A percentile compares a stretch with the other conserved stretches of the same genome.
Conservation (phyloP, 2,329 filamentous ascomycete species). For the Fusarium staphyleae region DNA sequence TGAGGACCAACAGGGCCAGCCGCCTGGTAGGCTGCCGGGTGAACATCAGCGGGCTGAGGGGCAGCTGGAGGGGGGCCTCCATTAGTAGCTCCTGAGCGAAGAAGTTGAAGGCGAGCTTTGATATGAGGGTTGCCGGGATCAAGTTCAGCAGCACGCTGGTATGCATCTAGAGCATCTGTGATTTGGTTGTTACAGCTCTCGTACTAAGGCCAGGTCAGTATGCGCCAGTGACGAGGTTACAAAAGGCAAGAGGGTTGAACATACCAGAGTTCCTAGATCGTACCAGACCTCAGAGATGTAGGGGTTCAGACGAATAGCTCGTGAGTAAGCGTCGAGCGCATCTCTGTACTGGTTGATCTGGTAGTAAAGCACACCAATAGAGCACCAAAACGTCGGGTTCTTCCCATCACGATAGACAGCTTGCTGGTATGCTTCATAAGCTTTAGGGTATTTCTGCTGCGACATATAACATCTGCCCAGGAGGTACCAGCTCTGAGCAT, state of each 20-base stretch:
- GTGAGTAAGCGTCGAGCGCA: slow-evolving; percentile 95
- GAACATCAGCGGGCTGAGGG: slow-evolving; percentile 94
- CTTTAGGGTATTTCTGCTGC: slow-evolving; percentile 97
- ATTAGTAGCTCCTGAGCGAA: slow-evolving; percentile 80
- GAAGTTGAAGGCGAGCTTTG: slow-evolving; percentile 88
- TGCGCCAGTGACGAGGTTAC: background rate
- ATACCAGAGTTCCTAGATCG: slow-evolving; percentile 91
- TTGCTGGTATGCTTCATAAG: slow-evolving; percentile 98
- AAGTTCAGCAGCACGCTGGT: slow-evolving; percentile 91
- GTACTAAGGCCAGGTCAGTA: slow-evolving; percentile 66
- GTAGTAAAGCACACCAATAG: slow-evolving; percentile 97
- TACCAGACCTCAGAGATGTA: slow-evolving; percentile 99
- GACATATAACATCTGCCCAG: slow-evolving; percentile 99
- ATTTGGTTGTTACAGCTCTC: slow-evolving; percentile 99
- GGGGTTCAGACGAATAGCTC: slow-evolving; percentile 93
- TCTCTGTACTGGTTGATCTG: slow-evolving; percentile 99
- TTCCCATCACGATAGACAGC: slow-evolving; percentile 97
- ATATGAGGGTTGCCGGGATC: slow-evolving; percentile 95
- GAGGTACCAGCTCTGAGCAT: slow-evolving; percentile 98
- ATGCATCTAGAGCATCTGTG: slow-evolving; percentile 92
- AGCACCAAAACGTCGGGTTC: slow-evolving; percentile 99
- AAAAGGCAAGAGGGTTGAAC: slow-evolving; percentile 44
- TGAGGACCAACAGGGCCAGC: slow-evolving; percentile 84
- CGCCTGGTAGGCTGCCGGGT: slow-evolving; percentile 91
- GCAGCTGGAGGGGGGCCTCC: slow-evolving; percentile 76